phyloP scores from a whole-genome alignment of 148 eudicot species.

The Rhododendron vialii region DNA sequence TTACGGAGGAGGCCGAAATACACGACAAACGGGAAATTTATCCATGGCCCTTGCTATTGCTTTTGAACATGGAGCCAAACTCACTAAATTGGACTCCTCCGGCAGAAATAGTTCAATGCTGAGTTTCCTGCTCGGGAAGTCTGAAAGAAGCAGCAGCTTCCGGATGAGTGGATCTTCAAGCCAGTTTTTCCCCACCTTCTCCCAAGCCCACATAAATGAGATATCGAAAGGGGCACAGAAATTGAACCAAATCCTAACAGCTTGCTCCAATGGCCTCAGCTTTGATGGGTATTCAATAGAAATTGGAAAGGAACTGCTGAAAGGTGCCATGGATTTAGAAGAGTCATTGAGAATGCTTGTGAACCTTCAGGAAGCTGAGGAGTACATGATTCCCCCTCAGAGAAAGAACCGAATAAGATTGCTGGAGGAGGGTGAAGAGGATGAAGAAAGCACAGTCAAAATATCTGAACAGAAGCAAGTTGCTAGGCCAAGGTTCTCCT shows the following conservation, averaged over 20 bases:
- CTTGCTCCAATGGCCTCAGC: conserved; percentile 48
- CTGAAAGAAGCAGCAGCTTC: conserved; percentile 25
- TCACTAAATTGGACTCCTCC: conserved; percentile 37
- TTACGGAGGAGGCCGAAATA: conserved; percentile 33
- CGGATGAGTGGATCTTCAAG: conserved; percentile 29
- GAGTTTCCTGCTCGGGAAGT: conserved; percentile 44
- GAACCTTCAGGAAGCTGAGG: conserved; percentile 73
- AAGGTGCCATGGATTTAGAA: conserved; percentile 82
- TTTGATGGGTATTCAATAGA: conserved; percentile 49
- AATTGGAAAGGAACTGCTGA: conserved; percentile 65
- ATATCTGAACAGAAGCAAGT: conserved; percentile 39
- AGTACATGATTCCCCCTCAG: conserved; percentile 30
- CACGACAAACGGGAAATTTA: conserved; percentile 41
- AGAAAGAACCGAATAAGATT: conserved; percentile 49
- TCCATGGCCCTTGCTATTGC: conserved; percentile 70
- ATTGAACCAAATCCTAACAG: conserved; percentile 61
- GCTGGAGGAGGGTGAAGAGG: conserved; percentile 57
- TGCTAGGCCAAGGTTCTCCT: conserved; percentile 73
- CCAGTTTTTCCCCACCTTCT: conserved; percentile 39
- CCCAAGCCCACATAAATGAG: conserved; percentile 63
- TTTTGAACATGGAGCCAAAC: conserved; percentile 45
- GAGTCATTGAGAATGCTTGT: conserved; percentile 79
- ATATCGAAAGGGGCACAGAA: conserved; percentile 81
- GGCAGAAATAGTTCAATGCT: conserved; percentile 43
- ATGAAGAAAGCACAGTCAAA: conserved; percentile 25